A percentile compares a stretch with the other conserved stretches of the same genome.
Evolutionary conservation across 2,329 filamentous ascomycete species (phyloP).

Genomic region (Pseudogymnoascus sp.): DNA sequence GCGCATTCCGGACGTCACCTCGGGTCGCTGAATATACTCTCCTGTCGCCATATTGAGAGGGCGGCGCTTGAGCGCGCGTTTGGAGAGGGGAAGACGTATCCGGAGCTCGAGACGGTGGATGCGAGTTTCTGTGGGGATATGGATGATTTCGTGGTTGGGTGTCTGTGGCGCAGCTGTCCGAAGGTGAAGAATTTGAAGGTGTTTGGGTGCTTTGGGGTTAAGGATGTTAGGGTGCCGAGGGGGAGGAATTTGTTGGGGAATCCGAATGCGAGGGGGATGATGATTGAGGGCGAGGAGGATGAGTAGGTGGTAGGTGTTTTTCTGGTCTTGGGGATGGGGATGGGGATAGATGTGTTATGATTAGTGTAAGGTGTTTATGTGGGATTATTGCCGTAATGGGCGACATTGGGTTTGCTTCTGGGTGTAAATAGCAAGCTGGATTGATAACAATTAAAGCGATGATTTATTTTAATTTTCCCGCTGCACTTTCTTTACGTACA

Average conservation of each 20-base stretch:
- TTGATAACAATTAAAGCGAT: neutral
- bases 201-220: slow-evolving; percentile 61
- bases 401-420: neutral
- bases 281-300: slow-evolving; percentile 43
- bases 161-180: slow-evolving; percentile 59
- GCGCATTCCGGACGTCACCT: slow-evolving; percentile 66
- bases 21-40: slow-evolving; percentile 67
- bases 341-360: neutral
- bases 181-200: slow-evolving; percentile 53
- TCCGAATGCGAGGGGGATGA: slow-evolving; percentile 54
- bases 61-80: slow-evolving; percentile 72
- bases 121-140: slow-evolving; percentile 69
- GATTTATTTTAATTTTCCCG: neutral
- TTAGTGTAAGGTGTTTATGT: neutral
- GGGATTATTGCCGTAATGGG: neutral
- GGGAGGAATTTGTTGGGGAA: slow-evolving; percentile 53
- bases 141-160: slow-evolving; percentile 57
- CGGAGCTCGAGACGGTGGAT: slow-evolving; percentile 64
- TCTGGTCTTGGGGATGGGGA: neutral
- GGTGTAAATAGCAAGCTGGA: neutral
- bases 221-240: slow-evolving; percentile 46
- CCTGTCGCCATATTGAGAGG: slow-evolving; percentile 73
- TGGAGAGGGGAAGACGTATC: slow-evolving; percentile 44
- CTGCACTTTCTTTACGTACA: neutral
- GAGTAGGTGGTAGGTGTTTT: too few species aligned